These are phyloP conservation scores for Erigeron canadensis DNA, from an alignment of 129 eudicot genomes.

Conservation along the genomic window DNA sequence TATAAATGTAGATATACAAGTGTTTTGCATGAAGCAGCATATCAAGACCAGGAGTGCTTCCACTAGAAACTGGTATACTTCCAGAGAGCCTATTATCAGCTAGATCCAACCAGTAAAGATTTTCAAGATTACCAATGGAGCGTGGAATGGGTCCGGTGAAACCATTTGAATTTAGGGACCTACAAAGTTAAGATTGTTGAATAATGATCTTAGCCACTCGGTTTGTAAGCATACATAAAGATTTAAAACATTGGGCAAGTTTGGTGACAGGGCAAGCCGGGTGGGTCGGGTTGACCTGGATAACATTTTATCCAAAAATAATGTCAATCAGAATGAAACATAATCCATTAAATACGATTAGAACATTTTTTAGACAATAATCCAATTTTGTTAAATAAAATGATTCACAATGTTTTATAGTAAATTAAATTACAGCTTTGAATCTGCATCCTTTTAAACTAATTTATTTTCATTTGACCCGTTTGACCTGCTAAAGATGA, in stretches of 20 bases:
- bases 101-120: conserved; percentile 86
- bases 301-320: not conserved
- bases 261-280: not conserved
- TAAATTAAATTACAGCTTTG: too few species aligned
- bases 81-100: conserved; percentile 79
- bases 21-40: conserved; percentile 60
- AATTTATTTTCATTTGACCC: too few species aligned
- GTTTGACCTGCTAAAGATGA: too few species aligned
- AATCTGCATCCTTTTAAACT: too few species aligned
- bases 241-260: not conserved
- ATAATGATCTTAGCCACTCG: not conserved
- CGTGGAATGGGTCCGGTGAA: conserved; percentile 75
- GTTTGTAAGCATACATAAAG: not conserved
- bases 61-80: conserved; percentile 71
- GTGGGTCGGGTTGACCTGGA: not conserved
- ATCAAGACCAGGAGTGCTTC: conserved; percentile 71
- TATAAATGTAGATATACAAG: conserved; percentile 51
- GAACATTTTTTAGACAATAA: not conserved
- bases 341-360: not conserved
- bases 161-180: conserved; percentile 71
- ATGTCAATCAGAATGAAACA: not conserved
- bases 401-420: not conserved
- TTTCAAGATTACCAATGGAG: conserved; percentile 60
- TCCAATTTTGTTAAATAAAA: not conserved
- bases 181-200: conserved; percentile 28